A percentile compares a stretch with the other conserved stretches of the same genome.
These are phyloP conservation scores for Lichtheimia hyalospora DNA, from an alignment of 371 early-diverging fungal species.

Conservation along the genomic window DNA sequence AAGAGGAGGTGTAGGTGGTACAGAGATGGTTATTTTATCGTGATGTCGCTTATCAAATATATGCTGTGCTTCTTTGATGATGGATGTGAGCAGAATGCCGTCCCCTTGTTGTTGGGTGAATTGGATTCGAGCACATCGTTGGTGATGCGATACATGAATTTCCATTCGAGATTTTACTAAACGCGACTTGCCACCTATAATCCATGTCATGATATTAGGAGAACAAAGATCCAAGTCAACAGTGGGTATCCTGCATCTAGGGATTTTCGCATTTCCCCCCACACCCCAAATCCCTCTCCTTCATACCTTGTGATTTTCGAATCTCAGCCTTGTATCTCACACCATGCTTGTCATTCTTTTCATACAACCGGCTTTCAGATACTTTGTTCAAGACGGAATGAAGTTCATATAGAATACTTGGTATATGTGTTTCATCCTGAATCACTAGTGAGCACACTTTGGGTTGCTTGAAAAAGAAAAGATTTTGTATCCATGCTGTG, in stretches of 20 bases:
- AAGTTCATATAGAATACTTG: neutral
- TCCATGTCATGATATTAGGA: neutral
- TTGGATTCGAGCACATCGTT: slow-evolving; percentile 24
- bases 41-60: neutral
- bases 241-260: neutral
- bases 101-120: slow-evolving; percentile 48
- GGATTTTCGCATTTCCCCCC: neutral
- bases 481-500: slow-evolving; percentile 40
- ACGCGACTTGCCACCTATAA: slow-evolving; percentile 17
- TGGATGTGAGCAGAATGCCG: slow-evolving; percentile 16
- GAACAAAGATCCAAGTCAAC: neutral
- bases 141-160: slow-evolving; percentile 25
- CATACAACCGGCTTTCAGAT: slow-evolving; percentile 35
- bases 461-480: slow-evolving; percentile 52
- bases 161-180: slow-evolving; percentile 49
- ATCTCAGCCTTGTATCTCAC: slow-evolving; percentile 44
- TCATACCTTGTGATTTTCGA: slow-evolving; percentile 19
- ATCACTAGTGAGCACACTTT: slow-evolving; percentile 20
- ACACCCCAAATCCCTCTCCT: neutral
- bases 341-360: slow-evolving; percentile 37
- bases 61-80: slow-evolving; percentile 11
- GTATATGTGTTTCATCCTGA: neutral
- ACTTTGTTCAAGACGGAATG: slow-evolving; percentile 27
- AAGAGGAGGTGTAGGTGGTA: too few species aligned
- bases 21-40: neutral